Evolutionary conservation across 2,329 filamentous ascomycete species (phyloP).

Genomic region (Penicillium sp.): DNA sequence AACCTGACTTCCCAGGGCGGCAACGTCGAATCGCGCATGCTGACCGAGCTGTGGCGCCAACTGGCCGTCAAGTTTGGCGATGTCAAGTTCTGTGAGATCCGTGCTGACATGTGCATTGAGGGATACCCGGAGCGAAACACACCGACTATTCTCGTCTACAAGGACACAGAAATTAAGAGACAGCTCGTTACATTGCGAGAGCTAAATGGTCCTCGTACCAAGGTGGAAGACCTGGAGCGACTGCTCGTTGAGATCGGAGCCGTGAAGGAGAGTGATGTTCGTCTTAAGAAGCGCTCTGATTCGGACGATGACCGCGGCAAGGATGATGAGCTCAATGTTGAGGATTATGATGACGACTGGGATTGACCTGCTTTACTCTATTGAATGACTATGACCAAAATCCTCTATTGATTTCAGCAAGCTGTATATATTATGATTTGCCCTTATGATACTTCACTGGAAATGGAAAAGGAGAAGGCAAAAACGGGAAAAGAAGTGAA

Average conservation of each 20-base stretch:
- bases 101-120: conserved; percentile 90
- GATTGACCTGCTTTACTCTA: conserved; percentile 49
- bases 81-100: conserved; percentile 97
- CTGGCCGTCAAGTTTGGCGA: conserved; percentile 87
- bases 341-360: conserved; percentile 63
- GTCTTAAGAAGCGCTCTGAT: conserved; percentile 67
- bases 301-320: conserved; percentile 61
- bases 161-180: conserved; percentile 87
- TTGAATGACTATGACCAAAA: conserved; percentile 20
- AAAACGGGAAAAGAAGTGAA: conserved; percentile 5
- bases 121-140: conserved; percentile 95
- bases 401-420: conserved; percentile 24
- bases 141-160: conserved; percentile 90
- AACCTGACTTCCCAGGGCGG: conserved; percentile 79
- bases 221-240: conserved; percentile 76
- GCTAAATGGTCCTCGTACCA: conserved; percentile 73
- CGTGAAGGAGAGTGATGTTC: conserved; percentile 76
- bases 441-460: neutral
- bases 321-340: conserved; percentile 55
- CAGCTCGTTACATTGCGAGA: conserved; percentile 90
- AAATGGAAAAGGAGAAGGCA: conserved; percentile 6
- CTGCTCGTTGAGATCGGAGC: conserved; percentile 83
- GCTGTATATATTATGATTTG: conserved; percentile 32
- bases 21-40: conserved; percentile 82
- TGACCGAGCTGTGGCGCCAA: conserved; percentile 85